Evolutionary conservation across 768 basidiomycete species (phyloP).

Genomic region (Mycena chlorophos): DNA sequence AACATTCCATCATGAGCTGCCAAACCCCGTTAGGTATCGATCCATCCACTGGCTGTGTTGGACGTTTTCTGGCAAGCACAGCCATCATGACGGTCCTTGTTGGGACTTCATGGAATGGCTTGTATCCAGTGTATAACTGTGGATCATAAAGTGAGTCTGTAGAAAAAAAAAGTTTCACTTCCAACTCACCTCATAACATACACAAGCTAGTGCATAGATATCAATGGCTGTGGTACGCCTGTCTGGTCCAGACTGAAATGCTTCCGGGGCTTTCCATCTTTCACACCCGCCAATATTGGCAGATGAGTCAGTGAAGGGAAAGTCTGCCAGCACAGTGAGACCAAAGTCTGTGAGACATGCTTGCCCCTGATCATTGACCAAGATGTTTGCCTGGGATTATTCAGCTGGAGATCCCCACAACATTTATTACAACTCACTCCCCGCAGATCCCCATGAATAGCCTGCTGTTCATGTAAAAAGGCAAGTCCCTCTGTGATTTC

Average conservation of each 20-base stretch:
- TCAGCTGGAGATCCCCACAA: background rate
- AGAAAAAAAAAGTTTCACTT: background rate
- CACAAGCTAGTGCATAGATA: conserved; percentile 7
- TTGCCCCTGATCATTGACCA: background rate
- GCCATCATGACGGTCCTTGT: background rate
- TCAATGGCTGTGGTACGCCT: background rate
- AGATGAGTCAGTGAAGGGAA: background rate
- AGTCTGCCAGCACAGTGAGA: background rate
- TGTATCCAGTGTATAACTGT: background rate
- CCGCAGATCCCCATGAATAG: conserved; percentile 5
- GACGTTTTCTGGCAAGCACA: background rate
- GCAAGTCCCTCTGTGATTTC: conserved; percentile 2
- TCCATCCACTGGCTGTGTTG: background rate
- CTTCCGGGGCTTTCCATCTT: conserved; percentile 6
- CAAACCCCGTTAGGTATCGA: background rate
- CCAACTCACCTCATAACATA: background rate
- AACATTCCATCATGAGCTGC: background rate
- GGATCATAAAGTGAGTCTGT: too few species aligned
- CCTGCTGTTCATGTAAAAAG: background rate
- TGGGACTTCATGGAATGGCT: background rate
- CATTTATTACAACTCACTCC: background rate
- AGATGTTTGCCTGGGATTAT: conserved; percentile 3
- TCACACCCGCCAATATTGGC: background rate
- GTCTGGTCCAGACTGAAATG: background rate
- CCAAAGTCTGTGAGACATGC: conserved; percentile 6